These are phyloP conservation scores for Candida hungchunana DNA, from an alignment of 805 yeast genomes.

Conservation along the genomic window DNA sequence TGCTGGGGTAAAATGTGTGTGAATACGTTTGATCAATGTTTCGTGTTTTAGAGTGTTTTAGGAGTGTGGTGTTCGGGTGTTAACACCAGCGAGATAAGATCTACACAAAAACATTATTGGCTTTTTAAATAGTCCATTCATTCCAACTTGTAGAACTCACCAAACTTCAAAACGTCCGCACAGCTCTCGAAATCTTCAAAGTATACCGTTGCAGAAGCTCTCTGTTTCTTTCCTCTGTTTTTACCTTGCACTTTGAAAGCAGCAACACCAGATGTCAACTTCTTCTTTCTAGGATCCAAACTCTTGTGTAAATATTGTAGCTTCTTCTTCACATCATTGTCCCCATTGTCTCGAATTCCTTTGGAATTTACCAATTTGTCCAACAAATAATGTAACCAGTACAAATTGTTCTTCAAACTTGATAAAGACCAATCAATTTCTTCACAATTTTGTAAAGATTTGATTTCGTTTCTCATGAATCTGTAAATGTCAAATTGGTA, in stretches of 20 bases:
- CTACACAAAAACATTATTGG: too few species aligned
- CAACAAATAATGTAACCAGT: constrained; percentile 63
- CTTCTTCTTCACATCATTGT: constrained; percentile 24
- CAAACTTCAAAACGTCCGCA: constrained; percentile 21
- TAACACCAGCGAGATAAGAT: too few species aligned
- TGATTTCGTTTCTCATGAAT: constrained; percentile 41
- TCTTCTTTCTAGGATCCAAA: constrained; percentile 32
- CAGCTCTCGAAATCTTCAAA: constrained; percentile 26
- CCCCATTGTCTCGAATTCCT: constrained; percentile 24
- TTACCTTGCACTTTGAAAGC: constrained; percentile 11
- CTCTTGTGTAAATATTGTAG: constrained; percentile 29
- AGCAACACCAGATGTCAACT: constrained; percentile 17
- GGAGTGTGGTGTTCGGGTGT: too few species aligned
- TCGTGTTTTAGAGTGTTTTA: too few species aligned
- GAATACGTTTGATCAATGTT: too few species aligned
- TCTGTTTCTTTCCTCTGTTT: constrained; percentile 14
- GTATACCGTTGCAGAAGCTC: constrained; percentile 14
- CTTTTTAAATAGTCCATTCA: too few species aligned
- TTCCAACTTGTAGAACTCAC: constrained; percentile 8
- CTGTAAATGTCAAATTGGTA: constrained; percentile 60
- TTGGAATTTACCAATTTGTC: constrained; percentile 45
- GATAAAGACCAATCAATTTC: constrained; percentile 44
- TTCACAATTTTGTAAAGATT: constrained; percentile 11
- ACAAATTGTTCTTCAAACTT: constrained; percentile 48
- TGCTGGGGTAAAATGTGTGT: too few species aligned